Evolutionary conservation across 345 rosid species (phyloP).

Genomic region (Euphorbia pulcherrima): DNA sequence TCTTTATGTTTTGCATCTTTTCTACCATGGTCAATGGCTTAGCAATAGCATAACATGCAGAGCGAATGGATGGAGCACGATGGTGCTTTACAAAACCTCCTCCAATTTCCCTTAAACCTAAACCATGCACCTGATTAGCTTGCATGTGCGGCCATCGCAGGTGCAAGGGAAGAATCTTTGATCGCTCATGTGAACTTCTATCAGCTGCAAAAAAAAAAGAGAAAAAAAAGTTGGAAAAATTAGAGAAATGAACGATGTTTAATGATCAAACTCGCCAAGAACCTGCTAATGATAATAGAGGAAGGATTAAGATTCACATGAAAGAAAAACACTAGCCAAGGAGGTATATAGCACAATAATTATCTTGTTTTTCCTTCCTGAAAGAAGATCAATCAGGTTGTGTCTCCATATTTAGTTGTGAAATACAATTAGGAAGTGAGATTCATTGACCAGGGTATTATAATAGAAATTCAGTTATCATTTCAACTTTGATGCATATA

Average conservation of each 20-base stretch:
- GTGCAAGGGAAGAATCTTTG: conserved; percentile 46
- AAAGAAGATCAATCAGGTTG: neutral
- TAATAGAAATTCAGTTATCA: neutral
- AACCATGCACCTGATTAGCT: conserved; percentile 84
- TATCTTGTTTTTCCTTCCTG: neutral
- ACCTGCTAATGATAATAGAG: neutral
- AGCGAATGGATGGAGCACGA: conserved; percentile 85
- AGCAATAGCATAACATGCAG: conserved; percentile 87
- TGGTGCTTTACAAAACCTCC: conserved; percentile 96
- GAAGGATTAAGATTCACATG: neutral
- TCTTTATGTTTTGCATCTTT: conserved; percentile 92
- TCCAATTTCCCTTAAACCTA: conserved; percentile 86
- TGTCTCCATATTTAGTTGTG: no score
- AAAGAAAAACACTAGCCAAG: neutral
- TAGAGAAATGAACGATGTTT: neutral
- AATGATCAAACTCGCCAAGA: neutral
- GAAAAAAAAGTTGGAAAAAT: neutral
- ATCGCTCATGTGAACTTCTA: conserved; percentile 27
- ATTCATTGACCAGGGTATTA: neutral
- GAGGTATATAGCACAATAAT: neutral
- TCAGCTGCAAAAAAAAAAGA: conserved; percentile 41
- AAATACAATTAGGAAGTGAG: neutral
- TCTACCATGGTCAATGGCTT: conserved; percentile 95
- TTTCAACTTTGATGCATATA: neutral
- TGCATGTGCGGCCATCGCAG: conserved; percentile 97